Base-by-base conservation (phyloP, 192 early-diverging fungal species). In the Backusella morwellensis region DNA sequence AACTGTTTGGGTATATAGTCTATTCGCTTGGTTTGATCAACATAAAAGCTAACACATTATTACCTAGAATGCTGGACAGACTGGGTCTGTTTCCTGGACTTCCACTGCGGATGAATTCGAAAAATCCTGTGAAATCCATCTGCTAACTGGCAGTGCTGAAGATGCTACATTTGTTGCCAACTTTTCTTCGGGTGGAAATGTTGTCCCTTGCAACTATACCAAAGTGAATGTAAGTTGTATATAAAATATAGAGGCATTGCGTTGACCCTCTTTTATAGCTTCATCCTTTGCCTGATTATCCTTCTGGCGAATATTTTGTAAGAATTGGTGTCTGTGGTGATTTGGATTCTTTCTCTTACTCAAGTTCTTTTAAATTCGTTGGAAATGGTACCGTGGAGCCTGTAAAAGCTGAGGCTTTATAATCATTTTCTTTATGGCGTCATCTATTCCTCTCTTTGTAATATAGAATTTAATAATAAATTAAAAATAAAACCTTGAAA, bases 91-190 rank as follows among this genome's bases (percentile, higher is more conserved):
- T 54, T 66, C 76, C 19, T 81, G 80, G 80, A 75, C 38, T 35
- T 17, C 68, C 5, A 66, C 66, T 6, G 6, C 41, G 21, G 72
- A 63, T 35, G 76, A 74, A 44, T 15, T 41, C 32, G 21, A 44
- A 3, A 69, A 68, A 23, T 35, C n/a, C 17, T 81, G 80, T 66
- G 67, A 70, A 38, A 77, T 81, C 21, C 72, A 81, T 21, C 56
- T 81, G 42, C 42, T 81, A 4, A 77, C 44, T 26, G 80, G 80
- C 70, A 40, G 73, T 23, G 4, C 72, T 35, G 41, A 47, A 35
- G 77, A 74, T 69, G 80, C 80, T 19, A 70, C 76, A 17, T 77
- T 81, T 40, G 80, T 81, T 74, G 80, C 80, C 40, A 50, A 74
- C 35, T 76, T 77, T 3, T 77, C 80, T 35, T 54, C 21, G 35